Percentiles rank a stretch among this genome's conserved stretches.
phyloP scores from a whole-genome alignment of 225 moss, liverwort and hornwort species.

The Polytrichum formosum region DNA sequence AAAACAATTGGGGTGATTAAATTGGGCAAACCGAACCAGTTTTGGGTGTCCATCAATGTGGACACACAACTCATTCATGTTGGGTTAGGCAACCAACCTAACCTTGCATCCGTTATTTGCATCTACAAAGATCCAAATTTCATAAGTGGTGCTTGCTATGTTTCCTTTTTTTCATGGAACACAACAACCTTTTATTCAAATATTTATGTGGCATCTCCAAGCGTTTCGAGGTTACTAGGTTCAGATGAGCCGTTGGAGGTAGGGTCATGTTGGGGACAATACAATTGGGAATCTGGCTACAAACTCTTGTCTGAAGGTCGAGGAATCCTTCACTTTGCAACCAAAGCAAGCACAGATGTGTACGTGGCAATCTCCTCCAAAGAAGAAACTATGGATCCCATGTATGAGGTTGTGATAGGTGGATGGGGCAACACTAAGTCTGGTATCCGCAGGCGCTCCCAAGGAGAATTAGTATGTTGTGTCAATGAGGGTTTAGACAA shows the following conservation, averaged over 20 bases:
- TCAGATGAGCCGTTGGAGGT: no score
- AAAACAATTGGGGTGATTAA: neutral
- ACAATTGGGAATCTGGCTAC: neutral
- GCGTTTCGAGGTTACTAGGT: no score
- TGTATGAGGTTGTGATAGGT: slow-evolving; percentile 7
- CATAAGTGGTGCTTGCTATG: neutral
- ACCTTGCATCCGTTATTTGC: no score
- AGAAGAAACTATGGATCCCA: neutral
- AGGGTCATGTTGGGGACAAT: neutral
- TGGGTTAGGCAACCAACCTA: no score
- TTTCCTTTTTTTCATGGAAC: neutral
- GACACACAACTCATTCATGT: neutral
- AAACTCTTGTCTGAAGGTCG: neutral
- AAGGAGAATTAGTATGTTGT: neutral
- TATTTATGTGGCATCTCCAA: neutral
- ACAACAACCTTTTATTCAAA: neutral
- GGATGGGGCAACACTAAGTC: neutral
- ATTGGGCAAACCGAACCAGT: neutral
- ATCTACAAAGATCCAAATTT: no score
- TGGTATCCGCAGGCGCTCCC: neutral
- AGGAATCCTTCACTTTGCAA: neutral
- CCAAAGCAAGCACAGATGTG: neutral
- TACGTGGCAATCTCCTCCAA: neutral
- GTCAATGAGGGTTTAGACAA: neutral
- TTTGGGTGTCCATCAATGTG: slow-evolving; percentile 6